These are phyloP conservation scores for Lithohypha guttulata DNA, from an alignment of 2,329 filamentous ascomycete genomes.

Conservation along the genomic window DNA sequence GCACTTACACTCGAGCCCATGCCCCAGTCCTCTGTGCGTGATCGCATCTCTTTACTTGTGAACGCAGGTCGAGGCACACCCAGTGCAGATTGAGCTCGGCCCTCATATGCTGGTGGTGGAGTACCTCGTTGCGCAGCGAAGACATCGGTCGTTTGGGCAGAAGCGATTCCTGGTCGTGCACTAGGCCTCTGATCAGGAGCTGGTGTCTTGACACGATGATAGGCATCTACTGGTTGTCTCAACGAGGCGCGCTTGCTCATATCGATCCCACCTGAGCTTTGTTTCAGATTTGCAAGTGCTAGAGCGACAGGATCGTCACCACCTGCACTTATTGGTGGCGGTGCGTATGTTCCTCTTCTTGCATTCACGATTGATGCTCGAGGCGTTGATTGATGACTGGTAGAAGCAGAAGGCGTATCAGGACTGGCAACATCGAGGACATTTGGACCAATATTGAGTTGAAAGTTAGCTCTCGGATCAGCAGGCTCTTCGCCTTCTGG, in stretches of 20 bases:
- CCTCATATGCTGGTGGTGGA: constrained; percentile 78
- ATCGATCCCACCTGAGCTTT: constrained; percentile 32
- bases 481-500: constrained; percentile 67
- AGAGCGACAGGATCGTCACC: constrained; percentile 79
- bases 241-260: constrained; percentile 68
- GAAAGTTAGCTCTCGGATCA: constrained; percentile 83
- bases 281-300: constrained; percentile 81
- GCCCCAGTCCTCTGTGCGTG: constrained; percentile 76
- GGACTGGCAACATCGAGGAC: constrained; percentile 85
- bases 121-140: constrained; percentile 57
- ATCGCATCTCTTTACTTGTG: constrained; percentile 89
- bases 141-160: constrained; percentile 31
- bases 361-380: constrained; percentile 30
- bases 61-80: constrained; percentile 68
- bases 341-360: constrained; percentile 17
- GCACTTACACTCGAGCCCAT: constrained; percentile 12
- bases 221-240: constrained; percentile 89
- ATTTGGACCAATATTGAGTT: constrained; percentile 89
- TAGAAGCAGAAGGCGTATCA: constrained; percentile 37
- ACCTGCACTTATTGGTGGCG: constrained; percentile 19
- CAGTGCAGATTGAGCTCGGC: constrained; percentile 14
- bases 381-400: constrained; percentile 38
- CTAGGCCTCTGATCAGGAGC: constrained; percentile 39
- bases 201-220: constrained; percentile 85
- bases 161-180: constrained; percentile 17